A percentile compares a stretch with the other conserved stretches of the same genome.
phyloP scores from a whole-genome alignment of 495 filamentous ascomycete species.

The Aspergillus haitiensis region DNA sequence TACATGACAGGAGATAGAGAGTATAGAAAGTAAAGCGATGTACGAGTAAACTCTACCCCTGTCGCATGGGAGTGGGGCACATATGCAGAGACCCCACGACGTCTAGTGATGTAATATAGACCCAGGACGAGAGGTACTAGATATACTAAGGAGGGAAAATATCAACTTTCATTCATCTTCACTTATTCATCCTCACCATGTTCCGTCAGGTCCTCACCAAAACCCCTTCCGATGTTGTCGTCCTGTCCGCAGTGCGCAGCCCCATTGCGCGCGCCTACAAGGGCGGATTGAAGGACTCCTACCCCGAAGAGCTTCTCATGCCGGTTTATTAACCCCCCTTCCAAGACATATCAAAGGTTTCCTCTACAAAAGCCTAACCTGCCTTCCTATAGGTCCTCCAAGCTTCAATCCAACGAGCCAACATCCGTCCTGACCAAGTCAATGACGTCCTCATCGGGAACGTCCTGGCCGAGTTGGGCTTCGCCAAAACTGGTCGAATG shows the following conservation, averaged over 20 bases:
- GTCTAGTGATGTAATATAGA: too few species aligned
- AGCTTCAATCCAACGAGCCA: constrained; percentile 55
- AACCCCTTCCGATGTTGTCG: constrained; percentile 78
- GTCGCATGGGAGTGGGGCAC: too few species aligned
- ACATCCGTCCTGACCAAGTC: constrained; percentile 50
- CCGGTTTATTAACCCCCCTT: constrained; percentile 40
- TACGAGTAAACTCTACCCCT: too few species aligned
- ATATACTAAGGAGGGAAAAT: too few species aligned
- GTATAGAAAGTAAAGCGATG: too few species aligned
- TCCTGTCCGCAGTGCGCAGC: constrained; percentile 73
- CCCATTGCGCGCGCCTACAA: constrained; percentile 69
- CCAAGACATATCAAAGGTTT: too few species aligned
- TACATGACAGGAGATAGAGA: too few species aligned
- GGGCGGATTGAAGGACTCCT: constrained; percentile 86
- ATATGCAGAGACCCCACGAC: too few species aligned
- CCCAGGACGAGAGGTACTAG: too few species aligned
- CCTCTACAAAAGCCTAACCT: not conserved
- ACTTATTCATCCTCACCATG: constrained; percentile 16
- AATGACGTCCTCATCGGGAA: constrained; percentile 78
- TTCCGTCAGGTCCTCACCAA: constrained; percentile 26
- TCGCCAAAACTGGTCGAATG: constrained; percentile 77
- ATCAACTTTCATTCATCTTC: too few species aligned
- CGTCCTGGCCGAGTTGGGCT: constrained; percentile 77
- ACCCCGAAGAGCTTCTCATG: constrained; percentile 73
- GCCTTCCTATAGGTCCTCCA: constrained; percentile 25